Evolutionary conservation across 371 early-diverging fungal species (phyloP).

Genomic region (Mortierella sp.): DNA sequence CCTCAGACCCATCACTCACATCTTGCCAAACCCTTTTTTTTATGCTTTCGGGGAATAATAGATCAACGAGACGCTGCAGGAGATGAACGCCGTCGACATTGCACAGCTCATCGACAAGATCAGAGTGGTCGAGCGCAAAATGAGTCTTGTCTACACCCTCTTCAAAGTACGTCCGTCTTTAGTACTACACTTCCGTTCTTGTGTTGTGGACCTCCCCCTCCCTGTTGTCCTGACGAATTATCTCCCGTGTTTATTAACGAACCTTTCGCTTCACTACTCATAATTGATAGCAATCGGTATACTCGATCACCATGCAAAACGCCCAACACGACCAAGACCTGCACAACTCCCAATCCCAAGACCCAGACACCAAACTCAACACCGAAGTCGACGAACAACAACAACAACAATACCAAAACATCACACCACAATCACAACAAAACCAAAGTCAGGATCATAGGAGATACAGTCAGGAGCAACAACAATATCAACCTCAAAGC

Average conservation of each 20-base stretch:
- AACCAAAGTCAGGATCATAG: conserved; percentile 15
- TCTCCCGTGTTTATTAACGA: not conserved
- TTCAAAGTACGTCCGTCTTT: conserved; percentile 30
- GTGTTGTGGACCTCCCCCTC: not conserved
- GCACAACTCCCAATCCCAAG: not conserved
- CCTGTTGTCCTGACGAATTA: not conserved
- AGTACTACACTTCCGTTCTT: too few species aligned
- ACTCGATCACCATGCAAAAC: conserved; percentile 26
- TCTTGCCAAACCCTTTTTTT: not conserved
- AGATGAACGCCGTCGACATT: conserved; percentile 53
- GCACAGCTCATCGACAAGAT: conserved; percentile 57
- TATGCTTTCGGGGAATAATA: not conserved
- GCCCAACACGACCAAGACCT: conserved; percentile 21
- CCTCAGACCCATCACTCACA: not conserved
- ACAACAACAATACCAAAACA: not conserved
- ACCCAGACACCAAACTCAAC: not conserved
- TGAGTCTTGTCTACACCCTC: conserved; percentile 55
- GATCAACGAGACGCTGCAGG: conserved; percentile 51
- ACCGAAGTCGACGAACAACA: not conserved
- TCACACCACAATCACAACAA: not conserved
- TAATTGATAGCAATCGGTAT: conserved; percentile 41
- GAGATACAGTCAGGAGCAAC: conserved; percentile 13
- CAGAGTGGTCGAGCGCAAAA: conserved; percentile 52
- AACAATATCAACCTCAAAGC: not conserved
- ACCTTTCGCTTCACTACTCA: not conserved